phyloP scores from a whole-genome alignment of 176 grass and related monocot genomes.

The Otatea glauca region DNA sequence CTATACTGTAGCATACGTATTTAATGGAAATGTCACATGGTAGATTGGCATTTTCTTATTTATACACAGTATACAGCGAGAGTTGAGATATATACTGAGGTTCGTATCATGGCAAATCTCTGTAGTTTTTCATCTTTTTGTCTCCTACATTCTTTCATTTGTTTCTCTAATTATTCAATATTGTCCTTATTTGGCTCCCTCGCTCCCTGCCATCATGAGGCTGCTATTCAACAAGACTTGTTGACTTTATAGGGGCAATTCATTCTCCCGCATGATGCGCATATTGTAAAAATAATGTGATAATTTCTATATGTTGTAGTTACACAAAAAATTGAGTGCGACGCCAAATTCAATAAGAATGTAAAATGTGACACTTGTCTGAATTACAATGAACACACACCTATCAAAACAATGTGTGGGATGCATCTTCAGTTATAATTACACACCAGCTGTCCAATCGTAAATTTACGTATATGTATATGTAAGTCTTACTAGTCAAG shows the following conservation, averaged over 20 bases:
- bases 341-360: too few species aligned
- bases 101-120: neutral
- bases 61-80: neutral
- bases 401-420: too few species aligned
- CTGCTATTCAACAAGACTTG: neutral
- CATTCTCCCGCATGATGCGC: neutral
- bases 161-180: neutral
- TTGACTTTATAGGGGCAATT: neutral
- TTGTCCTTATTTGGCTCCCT: neutral
- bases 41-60: neutral
- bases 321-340: neutral
- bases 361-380: too few species aligned
- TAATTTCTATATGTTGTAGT: neutral
- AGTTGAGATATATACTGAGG: slow-evolving; percentile 1
- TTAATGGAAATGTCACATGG: neutral
- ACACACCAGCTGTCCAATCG: too few species aligned
- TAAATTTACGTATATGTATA: neutral
- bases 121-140: neutral
- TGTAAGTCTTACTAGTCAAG: neutral
- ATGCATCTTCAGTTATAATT: neutral
- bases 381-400: too few species aligned
- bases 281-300: neutral
- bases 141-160: neutral
- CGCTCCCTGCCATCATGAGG: too few species aligned
- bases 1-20: neutral